phyloP scores from a whole-genome alignment of 2,329 filamentous ascomycete genomes.

The Graphilbum ipis-grandicollis region DNA sequence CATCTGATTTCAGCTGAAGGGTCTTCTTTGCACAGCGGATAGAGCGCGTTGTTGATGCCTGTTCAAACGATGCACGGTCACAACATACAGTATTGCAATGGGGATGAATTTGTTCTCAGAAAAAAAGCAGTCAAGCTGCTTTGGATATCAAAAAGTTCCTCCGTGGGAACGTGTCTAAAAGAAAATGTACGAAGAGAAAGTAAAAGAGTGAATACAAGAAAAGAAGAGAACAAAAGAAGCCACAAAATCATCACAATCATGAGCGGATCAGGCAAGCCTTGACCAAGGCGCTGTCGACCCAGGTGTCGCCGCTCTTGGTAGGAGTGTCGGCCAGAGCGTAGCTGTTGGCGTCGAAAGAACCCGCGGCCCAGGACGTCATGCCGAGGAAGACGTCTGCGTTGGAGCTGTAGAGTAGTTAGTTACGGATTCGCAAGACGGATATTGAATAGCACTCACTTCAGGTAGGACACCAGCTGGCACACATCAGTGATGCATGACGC shows the following conservation, averaged over 20 bases:
- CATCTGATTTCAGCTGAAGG: too few species aligned
- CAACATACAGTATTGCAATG: too few species aligned
- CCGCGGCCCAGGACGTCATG: conserved; percentile 13
- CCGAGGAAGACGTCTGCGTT: conserved; percentile 15
- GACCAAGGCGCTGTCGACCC: conserved; percentile 7
- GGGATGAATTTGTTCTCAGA: too few species aligned
- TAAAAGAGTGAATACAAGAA: too few species aligned
- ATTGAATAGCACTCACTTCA: conserved; percentile 7
- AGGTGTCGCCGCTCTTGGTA: conserved; percentile 10
- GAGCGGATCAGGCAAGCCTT: conserved; percentile 2
- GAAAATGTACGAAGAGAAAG: too few species aligned
- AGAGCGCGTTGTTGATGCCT: too few species aligned
- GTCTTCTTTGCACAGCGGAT: too few species aligned
- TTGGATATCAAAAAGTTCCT: too few species aligned
- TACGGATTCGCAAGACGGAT: not conserved
- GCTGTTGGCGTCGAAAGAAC: conserved; percentile 9
- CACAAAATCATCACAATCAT: not conserved
- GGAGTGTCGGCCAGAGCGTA: conserved; percentile 14
- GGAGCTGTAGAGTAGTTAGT: conserved; percentile 5
- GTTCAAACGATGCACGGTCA: too few species aligned
- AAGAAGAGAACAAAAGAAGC: not conserved
- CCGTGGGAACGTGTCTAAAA: too few species aligned
- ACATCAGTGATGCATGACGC: conserved; percentile 15
- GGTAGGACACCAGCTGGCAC: conserved; percentile 14
- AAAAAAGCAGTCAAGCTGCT: too few species aligned